Evolutionary conservation across 768 basidiomycete species (phyloP), one percentile per base, ranked within the genome.

Genomic region (Phanerochaete sordida): DNA sequence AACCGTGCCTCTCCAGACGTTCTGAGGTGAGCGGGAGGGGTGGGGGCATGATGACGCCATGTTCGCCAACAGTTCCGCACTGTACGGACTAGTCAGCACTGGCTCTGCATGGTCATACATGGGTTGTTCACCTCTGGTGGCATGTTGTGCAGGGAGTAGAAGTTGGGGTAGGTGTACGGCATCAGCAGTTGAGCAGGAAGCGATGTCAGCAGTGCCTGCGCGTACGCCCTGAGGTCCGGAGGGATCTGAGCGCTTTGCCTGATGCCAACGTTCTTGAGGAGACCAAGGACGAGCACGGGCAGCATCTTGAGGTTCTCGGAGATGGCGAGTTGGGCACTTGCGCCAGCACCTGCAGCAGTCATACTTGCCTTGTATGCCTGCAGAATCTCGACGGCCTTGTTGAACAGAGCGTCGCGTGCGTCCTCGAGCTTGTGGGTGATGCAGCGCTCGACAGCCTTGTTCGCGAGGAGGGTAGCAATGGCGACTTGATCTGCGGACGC

Each of bases 141-240:
- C 97, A 99, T 99, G 70, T 88, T 95, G 76, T 98, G 96, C 61
- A 99, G 76, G 3, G 94, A 91, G 76, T 96, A 98, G 81, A 99
- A 97, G 16, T 83, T 83, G 3, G 97, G 95, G 75, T 98, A 92
- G 65, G 98, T 84, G 73, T 97, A 98, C 0, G 97, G 94, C 58
- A 98, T 80, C 51, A 99, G 83, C 9, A 88, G 74, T 78, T 99
- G 93, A 2, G 93, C 88, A 0, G 97, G 97, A 52, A 98, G 73
- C 8, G 95, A 91, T 0, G 93, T 93, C 65, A 98, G 80, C 35
- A 99, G 76, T 6, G 90, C 89, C 74, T 98, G 95, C 1, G 97
- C 93, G 69, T 98, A 98, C 11, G 95, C 91, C 64, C 97, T 81
- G 52, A 99, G 87, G 75, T 99, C 97, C 9, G 96, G 91, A 33